Evolutionary conservation across 1,284 basidiomycete genomes (phyloP), one percentile per base, ranked within the genome.

Genomic region (Phellinidium pouzarii): DNA sequence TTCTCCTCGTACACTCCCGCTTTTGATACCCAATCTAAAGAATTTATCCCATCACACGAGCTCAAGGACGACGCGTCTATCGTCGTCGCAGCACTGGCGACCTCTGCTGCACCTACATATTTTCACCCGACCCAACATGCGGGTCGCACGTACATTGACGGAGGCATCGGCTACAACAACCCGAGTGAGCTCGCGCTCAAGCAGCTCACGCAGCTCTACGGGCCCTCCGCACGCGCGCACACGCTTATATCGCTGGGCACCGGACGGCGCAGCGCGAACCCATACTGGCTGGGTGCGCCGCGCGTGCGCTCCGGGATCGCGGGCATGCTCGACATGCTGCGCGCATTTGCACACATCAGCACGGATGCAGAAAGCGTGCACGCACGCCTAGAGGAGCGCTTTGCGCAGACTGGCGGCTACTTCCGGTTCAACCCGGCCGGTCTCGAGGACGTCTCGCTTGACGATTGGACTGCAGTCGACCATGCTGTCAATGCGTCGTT

Each of bases 101-200:
- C 54, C 11, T 55, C 54, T 17, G 54, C 54, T 4, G 54, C 49
- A n/a, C 54, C 54, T 2, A 55, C 54, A 8, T 52, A 52, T 23
- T 55, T 52, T 38, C 45, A 48, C 19, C 54, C 50, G 12, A 48
- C 50, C 1, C 26, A 17, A 9, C 49, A 52, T 31, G 44, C 37
- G 5, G 54, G 50, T 9, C 50, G 37, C 26, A 11, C 50, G 22
- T 52, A 52, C 36, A 47, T 55, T 26, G 54, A 55, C 45, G 54
- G 54, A 14, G 54, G 54, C 12, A 25, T 55, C 4, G 54, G 54
- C 2, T 55, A 47, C 44, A 55, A 55, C 34, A 55, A 55, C 25
- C 54, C 54, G 7, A 27, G 44, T 4, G 54, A 55, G 25, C 27
- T 55, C 23, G 50, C 50, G 2, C 44, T 55, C 1, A 48, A 52